Percentiles rank a stretch among this genome's conserved stretches.
phyloP scores from a whole-genome alignment of 305 asterid species.

The Fraxinus nigra region DNA sequence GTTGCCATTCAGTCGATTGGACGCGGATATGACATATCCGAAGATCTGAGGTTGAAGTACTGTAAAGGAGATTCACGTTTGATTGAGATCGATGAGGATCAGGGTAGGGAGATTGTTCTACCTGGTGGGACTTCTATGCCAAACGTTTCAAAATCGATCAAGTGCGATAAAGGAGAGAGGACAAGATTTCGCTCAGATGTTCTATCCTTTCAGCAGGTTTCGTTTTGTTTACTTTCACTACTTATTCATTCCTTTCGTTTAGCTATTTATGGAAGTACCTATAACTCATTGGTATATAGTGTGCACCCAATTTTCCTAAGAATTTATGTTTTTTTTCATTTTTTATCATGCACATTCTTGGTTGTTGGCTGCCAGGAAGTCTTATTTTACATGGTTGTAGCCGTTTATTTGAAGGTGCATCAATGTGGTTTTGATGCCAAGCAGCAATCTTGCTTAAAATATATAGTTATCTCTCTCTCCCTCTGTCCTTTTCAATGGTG shows the following conservation, averaged over 20 bases:
- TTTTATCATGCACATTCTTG: not conserved
- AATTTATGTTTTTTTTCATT: not conserved
- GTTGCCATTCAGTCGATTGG: conserved; percentile 88
- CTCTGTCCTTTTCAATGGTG: not conserved
- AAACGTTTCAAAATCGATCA: conserved; percentile 71
- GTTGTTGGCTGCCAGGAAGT: conserved; percentile 12
- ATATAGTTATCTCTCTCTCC: not conserved
- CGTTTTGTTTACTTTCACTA: conserved; percentile 8
- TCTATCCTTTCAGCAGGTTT: conserved; percentile 90
- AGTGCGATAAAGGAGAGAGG: conserved; percentile 95
- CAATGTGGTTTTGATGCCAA: conserved; percentile 9
- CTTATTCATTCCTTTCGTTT: not conserved
- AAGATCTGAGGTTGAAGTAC: conserved; percentile 85
- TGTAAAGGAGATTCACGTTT: conserved; percentile 80
- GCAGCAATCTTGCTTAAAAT: not conserved
- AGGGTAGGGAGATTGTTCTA: conserved; percentile 72
- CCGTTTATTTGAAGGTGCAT: conserved; percentile 3
- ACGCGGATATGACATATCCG: conserved; percentile 77
- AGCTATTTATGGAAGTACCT: not conserved
- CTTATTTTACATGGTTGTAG: conserved; percentile 2
- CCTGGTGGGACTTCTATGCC: conserved; percentile 74
- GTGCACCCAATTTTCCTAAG: not conserved
- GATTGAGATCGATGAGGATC: conserved; percentile 75
- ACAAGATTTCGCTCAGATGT: conserved; percentile 86
- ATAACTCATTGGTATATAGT: not conserved